Percentiles rank a stretch among this genome's conserved stretches.
These are phyloP conservation scores for Saccharomycopsis sp. DNA, from an alignment of 805 yeast genomes.

Conservation along the genomic window DNA sequence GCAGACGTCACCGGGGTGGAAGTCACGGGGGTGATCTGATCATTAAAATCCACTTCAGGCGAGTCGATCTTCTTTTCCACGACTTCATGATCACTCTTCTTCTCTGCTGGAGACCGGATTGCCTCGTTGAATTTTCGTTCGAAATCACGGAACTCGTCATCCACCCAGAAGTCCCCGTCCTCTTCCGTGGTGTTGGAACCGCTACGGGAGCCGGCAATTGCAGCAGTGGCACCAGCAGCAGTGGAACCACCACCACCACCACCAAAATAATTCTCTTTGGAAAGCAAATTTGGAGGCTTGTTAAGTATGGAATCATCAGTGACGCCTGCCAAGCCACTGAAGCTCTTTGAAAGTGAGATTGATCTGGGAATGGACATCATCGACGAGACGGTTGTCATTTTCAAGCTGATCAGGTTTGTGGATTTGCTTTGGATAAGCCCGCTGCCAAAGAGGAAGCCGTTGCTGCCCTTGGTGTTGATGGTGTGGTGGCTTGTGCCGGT, in stretches of 20 bases:
- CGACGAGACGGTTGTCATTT: constrained; percentile 12
- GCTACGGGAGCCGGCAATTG: too few relatives aligned
- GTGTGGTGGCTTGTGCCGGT: constrained; percentile 10
- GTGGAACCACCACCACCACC: background rate
- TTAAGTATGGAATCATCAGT: constrained; percentile 5
- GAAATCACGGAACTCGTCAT: constrained; percentile 14
- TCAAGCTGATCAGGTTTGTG: constrained; percentile 14
- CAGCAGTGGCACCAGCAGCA: background rate
- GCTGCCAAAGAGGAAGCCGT: constrained; percentile 14
- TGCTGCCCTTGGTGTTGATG: constrained; percentile 3
- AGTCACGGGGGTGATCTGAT: constrained; percentile 16
- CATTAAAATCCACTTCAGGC: too few relatives aligned
- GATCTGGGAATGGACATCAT: constrained; percentile 17
- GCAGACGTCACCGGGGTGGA: constrained; percentile 11
- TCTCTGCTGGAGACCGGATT: background rate
- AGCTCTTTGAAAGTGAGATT: constrained; percentile 7
- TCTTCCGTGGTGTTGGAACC: constrained; percentile 3
- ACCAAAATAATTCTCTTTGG: constrained; percentile 16
- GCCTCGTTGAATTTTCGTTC: constrained; percentile 6
- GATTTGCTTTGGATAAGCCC: constrained; percentile 19
- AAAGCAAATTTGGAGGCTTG: constrained; percentile 15
- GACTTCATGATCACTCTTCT: too few relatives aligned
- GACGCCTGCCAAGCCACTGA: constrained; percentile 2
- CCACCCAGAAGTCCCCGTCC: constrained; percentile 16
- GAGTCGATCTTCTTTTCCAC: too few relatives aligned